Evolutionary conservation across 2,329 filamentous ascomycete genomes (phyloP), one percentile per base, ranked within the genome.

Genomic region (Penicillium occitanis): DNA sequence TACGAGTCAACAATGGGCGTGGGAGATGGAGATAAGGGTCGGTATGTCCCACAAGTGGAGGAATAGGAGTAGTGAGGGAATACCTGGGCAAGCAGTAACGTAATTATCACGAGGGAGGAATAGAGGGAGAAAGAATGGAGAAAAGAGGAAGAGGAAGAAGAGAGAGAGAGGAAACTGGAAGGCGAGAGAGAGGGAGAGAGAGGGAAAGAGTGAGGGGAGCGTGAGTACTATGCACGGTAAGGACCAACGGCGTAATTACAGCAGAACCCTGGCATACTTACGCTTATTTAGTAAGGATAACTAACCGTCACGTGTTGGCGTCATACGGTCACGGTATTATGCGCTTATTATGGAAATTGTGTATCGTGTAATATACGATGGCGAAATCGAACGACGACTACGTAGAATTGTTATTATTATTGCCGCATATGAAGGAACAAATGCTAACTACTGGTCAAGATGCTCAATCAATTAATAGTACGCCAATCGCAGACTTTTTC

Each of bases 281-380:
- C 28, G n/a, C 28, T 14, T 51, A 51, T 11, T 51, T 33, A 37
- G 33, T 37, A 37, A 37, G 25, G 17, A 66, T 46, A 30, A 22
- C 61, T 46, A 30, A 22, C 61, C 69, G 70, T 77, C 75, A 77
- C 75, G 75, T 77, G 75, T 71, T 70, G 74, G 73, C 73, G 73
- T 76, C 73, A 76, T 75, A 57, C 33, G 33, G 53, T 40, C n/a
- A 14, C 33, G 30, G 53, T 57, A 57, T 40, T 37, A 13, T 40
- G 14, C 30, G n/a, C 33, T 30, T 55, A 22, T 2, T 22, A 22
- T 37, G 51, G 13, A 5, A 2, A 57, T 57, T n/a, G 7, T n/a
- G 25, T 53, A 53, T 51, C 25, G 25, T 28, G 48, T 28, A 51
- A 17, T 30, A 55, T 14, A 35, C 22, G 51, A 57, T 37, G 51